Evolutionary conservation across 495 filamentous ascomycete species (phyloP), one percentile per base, ranked within the genome.

Genomic region (Daldinia vernicosa): DNA sequence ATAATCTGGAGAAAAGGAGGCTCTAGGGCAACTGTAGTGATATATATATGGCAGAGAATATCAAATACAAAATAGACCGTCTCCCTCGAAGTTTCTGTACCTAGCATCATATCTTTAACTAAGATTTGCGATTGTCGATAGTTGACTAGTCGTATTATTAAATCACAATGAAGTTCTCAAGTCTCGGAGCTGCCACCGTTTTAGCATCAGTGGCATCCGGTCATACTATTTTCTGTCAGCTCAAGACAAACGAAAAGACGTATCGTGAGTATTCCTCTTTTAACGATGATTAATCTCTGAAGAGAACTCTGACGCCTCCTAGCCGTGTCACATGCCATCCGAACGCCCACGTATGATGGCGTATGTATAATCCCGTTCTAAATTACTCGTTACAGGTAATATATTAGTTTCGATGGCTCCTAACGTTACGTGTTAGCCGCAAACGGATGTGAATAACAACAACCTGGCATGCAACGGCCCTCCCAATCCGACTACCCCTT

Each of bases 391-490:
- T n/a, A n/a, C n/a, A n/a, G n/a, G n/a, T n/a, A n/a, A n/a, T n/a
- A n/a, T n/a, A n/a, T n/a, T n/a, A n/a, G n/a, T n/a, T n/a, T n/a
- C n/a, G n/a, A n/a, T n/a, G n/a, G n/a, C n/a, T n/a, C n/a, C n/a
- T n/a, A 59, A 75, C 45, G n/a, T 14, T 11, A 14, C 0, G 2
- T 15, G 4, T 11, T 26, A 75, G 79, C 86, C 86, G 15, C 86
- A 86, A 77, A 81, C 76, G 3, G 82, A 89, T 63, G 86, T 89
- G 8, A 81, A 74, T 27, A 81, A 79, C 35, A 75, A 80, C 59
- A 78, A 83, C 58, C 70, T 88, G 59, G 84, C 82, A 43, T 88
- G 86, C 80, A 88, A 89, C 63, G 85, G 86, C 4, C 82, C 84
- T 0, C 84, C 86, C 5, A 88, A 89, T 68, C 84, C 85, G 3